Evolutionary conservation across 2,329 filamentous ascomycete genomes (phyloP).

Genomic region (Colletotrichum sublineola): DNA sequence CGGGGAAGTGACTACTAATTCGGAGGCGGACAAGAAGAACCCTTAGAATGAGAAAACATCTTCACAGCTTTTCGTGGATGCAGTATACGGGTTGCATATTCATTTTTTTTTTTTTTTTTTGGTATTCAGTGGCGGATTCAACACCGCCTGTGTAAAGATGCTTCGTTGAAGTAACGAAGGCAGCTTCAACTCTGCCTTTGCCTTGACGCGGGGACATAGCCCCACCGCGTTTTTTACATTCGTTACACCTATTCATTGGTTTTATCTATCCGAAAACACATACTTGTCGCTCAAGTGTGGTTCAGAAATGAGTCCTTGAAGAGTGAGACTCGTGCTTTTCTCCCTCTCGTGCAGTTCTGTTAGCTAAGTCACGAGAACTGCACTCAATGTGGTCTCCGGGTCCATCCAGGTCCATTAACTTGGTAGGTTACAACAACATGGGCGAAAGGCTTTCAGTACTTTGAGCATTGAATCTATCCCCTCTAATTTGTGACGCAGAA

Average conservation of each 20-base stretch:
- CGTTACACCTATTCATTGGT: background rate
- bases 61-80: no score
- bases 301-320: background rate
- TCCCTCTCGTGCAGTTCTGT: background rate
- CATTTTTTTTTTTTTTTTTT: background rate
- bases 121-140: background rate
- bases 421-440: background rate
- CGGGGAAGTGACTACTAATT: constrained; percentile 65
- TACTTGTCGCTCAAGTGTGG: background rate
- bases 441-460: background rate
- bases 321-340: background rate
- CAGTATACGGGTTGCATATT: background rate
- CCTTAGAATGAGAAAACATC: background rate
- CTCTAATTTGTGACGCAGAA: background rate
- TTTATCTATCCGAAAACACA: no score
- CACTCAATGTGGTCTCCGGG: no score
- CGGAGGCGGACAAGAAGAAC: background rate
- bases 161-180: background rate
- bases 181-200: background rate
- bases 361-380: background rate
- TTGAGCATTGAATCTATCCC: background rate
- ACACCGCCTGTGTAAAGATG: background rate
- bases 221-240: no score
- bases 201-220: background rate
- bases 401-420: background rate